phyloP scores from a whole-genome alignment of 441 rosid species.

The Erysimum cheiri region DNA sequence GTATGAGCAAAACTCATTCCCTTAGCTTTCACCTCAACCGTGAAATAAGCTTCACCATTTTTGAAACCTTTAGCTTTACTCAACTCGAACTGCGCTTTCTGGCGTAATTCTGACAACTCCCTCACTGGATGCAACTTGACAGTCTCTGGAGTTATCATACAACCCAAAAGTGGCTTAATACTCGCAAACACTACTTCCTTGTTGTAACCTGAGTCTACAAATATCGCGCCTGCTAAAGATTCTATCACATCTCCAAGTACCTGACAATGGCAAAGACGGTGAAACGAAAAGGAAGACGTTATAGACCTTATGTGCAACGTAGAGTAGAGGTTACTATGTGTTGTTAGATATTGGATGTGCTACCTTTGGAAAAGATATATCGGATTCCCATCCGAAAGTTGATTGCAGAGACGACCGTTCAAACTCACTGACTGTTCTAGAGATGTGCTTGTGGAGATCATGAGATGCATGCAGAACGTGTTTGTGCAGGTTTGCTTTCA shows the following conservation, averaged over 20 bases:
- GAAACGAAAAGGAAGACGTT: slow-evolving; percentile 1
- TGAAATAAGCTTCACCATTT: slow-evolving; percentile 46
- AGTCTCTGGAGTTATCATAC: slow-evolving; percentile 71
- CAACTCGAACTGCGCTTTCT: slow-evolving; percentile 48
- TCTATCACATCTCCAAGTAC: slow-evolving; percentile 94
- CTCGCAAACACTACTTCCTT: slow-evolving; percentile 64
- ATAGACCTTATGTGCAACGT: background rate
- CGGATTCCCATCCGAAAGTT: slow-evolving; percentile 84
- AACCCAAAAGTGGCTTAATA: slow-evolving; percentile 76
- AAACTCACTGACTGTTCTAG: slow-evolving; percentile 42
- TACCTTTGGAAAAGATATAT: slow-evolving; percentile 83
- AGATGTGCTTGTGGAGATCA: slow-evolving; percentile 65
- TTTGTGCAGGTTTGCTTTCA: slow-evolving; percentile 66
- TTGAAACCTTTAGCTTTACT: slow-evolving; percentile 30
- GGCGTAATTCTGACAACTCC: slow-evolving; percentile 68
- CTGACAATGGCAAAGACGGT: slow-evolving; percentile 41
- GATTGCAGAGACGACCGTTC: slow-evolving; percentile 44
- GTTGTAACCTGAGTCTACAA: slow-evolving; percentile 77
- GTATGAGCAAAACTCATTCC: slow-evolving; percentile 49
- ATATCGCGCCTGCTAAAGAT: slow-evolving; percentile 88
- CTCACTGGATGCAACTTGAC: slow-evolving; percentile 63
- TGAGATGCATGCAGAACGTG: slow-evolving; percentile 76
- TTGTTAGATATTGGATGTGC: background rate
- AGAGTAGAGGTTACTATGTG: background rate
- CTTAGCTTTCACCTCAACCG: slow-evolving; percentile 61